Evolutionary conservation across 768 basidiomycete species (phyloP), one percentile per base, ranked within the genome.

Genomic region (Pisolithus sp.): DNA sequence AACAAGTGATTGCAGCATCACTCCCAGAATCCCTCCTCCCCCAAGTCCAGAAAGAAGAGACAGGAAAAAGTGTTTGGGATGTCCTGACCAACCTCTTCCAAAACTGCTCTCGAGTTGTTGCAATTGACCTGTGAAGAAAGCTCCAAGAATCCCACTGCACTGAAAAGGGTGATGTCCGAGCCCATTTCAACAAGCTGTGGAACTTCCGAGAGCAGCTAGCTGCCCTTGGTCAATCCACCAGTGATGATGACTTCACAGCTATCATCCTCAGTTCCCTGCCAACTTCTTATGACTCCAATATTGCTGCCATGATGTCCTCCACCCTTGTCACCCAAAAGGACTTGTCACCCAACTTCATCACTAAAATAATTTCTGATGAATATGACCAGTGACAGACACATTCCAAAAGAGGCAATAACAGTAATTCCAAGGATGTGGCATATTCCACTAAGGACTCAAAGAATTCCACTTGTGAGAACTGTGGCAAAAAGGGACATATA

Each of bases 201-300:
- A 58, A 51, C 10, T 64, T 71, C 60, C 55, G 54, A 4, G 66
- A 72, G 48, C 59, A 70, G 30, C 62, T 74, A 10, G 62, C 68
- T 0, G 59, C 65, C 5, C 66, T 71, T 62, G 71, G 68, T n/a
- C 54, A 62, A 4, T 71, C 45, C 67, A 34, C 36, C n/a, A 34
- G 7, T 10, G 46, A 46, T 18, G 46, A 46, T 21, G 20, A 46
- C 28, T 20, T 68, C 55, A 58, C 60, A 28, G 58, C 59, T 2
- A 71, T 71, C 39, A 60, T 72, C 30, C 59, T 72, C 24, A 53
- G 57, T 18, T 73, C n/a, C n/a, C n/a, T n/a, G n/a, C n/a, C n/a
- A n/a, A n/a, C n/a, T n/a, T n/a, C n/a, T n/a, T n/a, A n/a, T n/a
- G n/a, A n/a, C n/a, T n/a, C n/a, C n/a, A n/a, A n/a, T n/a, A n/a